These are phyloP conservation scores for Fusarium miscanthi DNA, from an alignment of 2,329 filamentous ascomycete genomes.

Conservation along the genomic window DNA sequence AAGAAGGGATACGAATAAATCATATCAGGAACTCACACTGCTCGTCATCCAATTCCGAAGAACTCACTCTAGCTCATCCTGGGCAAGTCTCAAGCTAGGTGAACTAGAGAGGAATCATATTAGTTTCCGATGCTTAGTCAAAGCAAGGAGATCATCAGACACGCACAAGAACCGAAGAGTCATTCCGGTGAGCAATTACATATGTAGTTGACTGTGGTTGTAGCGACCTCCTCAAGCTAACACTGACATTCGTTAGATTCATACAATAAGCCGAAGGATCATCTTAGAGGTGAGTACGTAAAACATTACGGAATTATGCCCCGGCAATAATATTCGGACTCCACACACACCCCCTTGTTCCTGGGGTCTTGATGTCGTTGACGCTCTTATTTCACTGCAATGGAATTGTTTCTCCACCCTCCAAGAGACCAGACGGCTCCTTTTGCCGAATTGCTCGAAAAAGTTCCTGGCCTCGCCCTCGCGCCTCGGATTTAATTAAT, in stretches of 20 bases:
- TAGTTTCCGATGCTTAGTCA: background rate
- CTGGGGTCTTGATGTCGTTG: conserved; percentile 22
- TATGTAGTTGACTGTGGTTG: background rate
- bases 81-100: background rate
- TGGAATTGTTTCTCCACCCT: conserved; percentile 35
- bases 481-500: conserved; percentile 13
- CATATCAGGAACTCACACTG: background rate
- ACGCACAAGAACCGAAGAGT: background rate
- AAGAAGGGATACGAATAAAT: background rate
- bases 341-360: conserved; percentile 28
- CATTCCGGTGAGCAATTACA: background rate
- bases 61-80: background rate
- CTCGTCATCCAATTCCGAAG: background rate
- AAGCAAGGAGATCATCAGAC: background rate
- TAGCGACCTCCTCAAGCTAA: background rate
- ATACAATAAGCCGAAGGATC: background rate
- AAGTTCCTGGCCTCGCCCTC: conserved; percentile 15
- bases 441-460: conserved; percentile 26
- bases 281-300: conserved; percentile 12
- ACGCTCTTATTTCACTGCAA: conserved; percentile 21
- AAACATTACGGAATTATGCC: conserved; percentile 36
- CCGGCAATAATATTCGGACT: conserved; percentile 38
- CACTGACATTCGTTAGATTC: background rate
- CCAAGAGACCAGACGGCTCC: conserved; percentile 18
- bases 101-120: background rate